These are phyloP conservation scores for Ananas comosus DNA, from an alignment of 176 grass and related monocot species.

Conservation along the genomic window DNA sequence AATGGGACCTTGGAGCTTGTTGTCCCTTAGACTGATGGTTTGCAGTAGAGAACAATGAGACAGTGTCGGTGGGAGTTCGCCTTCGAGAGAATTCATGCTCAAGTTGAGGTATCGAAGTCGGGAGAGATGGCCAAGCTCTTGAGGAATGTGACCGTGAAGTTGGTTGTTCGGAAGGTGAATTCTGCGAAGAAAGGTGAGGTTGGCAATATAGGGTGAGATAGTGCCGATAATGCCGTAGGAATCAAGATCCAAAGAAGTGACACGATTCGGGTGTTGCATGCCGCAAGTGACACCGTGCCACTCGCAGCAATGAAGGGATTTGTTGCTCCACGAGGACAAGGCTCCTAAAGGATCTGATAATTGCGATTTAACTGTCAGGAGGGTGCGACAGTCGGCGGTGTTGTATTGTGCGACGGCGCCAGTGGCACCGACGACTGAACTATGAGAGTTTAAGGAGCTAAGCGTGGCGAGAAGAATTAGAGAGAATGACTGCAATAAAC, in stretches of 20 bases:
- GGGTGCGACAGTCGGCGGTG: too few species aligned
- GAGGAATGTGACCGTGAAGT: constrained; percentile 33
- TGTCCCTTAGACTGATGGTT: constrained; percentile 17
- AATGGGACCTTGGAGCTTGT: constrained; percentile 32
- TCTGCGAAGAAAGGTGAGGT: constrained; percentile 32
- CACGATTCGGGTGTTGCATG: constrained; percentile 9
- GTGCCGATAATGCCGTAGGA: constrained; percentile 19
- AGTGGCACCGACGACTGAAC: too few species aligned
- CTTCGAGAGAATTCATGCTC: constrained; percentile 36
- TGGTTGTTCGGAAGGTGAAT: constrained; percentile 31
- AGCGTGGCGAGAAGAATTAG: too few species aligned
- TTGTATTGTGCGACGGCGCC: too few species aligned
- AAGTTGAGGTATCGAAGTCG: constrained; percentile 32
- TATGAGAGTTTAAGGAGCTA: too few species aligned
- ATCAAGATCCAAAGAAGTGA: constrained; percentile 29
- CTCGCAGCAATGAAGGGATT: constrained; percentile 30
- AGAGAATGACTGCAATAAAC: too few species aligned
- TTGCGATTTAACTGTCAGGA: constrained; percentile 25
- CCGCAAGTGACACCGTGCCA: constrained; percentile 44
- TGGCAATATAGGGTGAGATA: constrained; percentile 34
- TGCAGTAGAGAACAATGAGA: constrained; percentile 30
- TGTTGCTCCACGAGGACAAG: constrained; percentile 35
- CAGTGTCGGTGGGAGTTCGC: constrained; percentile 20
- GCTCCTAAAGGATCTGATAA: constrained; percentile 25
- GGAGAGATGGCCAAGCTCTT: constrained; percentile 24